Base-by-base conservation (phyloP, 2,329 filamentous ascomycete genomes). In the Alternaria novae-zelandiae region DNA sequence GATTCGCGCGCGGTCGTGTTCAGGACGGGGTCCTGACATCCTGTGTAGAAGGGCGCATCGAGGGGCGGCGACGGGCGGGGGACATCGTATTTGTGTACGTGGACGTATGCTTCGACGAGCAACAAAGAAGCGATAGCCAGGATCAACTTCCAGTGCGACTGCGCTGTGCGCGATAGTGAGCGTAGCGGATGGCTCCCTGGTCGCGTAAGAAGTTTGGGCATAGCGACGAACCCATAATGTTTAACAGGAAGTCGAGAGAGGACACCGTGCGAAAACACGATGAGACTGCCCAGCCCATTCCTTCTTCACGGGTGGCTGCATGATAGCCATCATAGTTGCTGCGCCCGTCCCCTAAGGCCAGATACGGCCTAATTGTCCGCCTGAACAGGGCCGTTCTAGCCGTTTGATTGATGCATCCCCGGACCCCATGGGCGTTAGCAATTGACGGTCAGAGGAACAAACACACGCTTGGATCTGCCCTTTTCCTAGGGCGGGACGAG, bases 1-100 rank as follows among this genome's bases (percentile, higher is more conserved):
- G 95, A 94, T 78, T 96, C 94, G 74, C 94, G 91, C 70, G 90
- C 88, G 4, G 61, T 51, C 7, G 30, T 60, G 2, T 63, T 68
- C 2, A 57, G 32, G 7, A 51, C 23, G 28, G 63, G 64, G 12
- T 51, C 23, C 13, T 67, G 66, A 30, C 64, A 70, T 56, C 59
- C 57, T 8, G 58, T 57, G 44, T 67, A 49, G 30, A 70, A 70
- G 12, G 62, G 64, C 10, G 62, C 43, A 28, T 70, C 66, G 44
- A 69, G 58, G 10, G 60, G 23, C n/a, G 28, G 46, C n/a, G 56
- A 21, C 5, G 66, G 63, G 13, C 60, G 63, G 4, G 43, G 23
- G 45, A 67, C 46, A n/a, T 17, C 13, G 26, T 61, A 63, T 54
- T 54, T 61, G 5, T 28, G 56, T n/a, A 61, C 21, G 28, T 70